These are phyloP conservation scores for Xylona heveae DNA, from an alignment of 495 filamentous ascomycete genomes.

Conservation along the genomic window DNA sequence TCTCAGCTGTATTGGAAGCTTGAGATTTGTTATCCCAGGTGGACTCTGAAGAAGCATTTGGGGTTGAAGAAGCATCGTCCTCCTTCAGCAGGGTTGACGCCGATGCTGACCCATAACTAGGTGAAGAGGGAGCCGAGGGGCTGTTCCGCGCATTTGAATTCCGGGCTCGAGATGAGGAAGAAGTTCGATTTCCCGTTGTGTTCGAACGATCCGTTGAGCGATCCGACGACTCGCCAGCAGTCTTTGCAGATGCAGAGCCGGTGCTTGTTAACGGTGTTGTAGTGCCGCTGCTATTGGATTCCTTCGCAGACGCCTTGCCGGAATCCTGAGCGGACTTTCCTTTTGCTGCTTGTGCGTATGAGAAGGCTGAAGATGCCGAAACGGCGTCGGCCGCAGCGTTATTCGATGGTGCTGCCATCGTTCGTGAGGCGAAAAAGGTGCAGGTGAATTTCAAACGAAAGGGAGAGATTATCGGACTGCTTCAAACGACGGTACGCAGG, in stretches of 20 bases:
- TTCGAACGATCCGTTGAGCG: no score
- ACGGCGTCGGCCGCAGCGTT: slow-evolving; percentile 14
- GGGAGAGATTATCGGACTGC: slow-evolving; percentile 3
- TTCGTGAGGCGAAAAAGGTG: neutral
- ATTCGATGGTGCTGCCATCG: neutral
- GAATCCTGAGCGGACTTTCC: slow-evolving; percentile 32
- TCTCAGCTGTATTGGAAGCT: slow-evolving; percentile 20
- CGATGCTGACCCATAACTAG: slow-evolving; percentile 44
- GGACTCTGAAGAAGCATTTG: slow-evolving; percentile 41
- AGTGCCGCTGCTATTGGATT: no score
- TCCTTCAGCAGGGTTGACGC: slow-evolving; percentile 46
- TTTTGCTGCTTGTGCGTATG: slow-evolving; percentile 90
- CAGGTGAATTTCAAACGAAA: no score
- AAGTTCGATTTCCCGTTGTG: slow-evolving; percentile 9
- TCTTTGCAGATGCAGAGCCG: no score
- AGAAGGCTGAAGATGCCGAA: slow-evolving; percentile 33
- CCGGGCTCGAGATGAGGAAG: neutral
- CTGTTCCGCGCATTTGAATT: neutral
- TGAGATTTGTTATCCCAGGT: slow-evolving; percentile 50
- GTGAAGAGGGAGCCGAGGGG: slow-evolving; percentile 38
- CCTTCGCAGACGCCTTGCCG: no score
- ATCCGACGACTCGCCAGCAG: no score
- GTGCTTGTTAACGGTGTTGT: no score
- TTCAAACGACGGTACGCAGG: slow-evolving; percentile 3
- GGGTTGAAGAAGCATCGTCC: slow-evolving; percentile 40